Evolutionary conservation across 495 filamentous ascomycete species (phyloP), one percentile per base, ranked within the genome.

Genomic region (Jackrogersella multiformis): DNA sequence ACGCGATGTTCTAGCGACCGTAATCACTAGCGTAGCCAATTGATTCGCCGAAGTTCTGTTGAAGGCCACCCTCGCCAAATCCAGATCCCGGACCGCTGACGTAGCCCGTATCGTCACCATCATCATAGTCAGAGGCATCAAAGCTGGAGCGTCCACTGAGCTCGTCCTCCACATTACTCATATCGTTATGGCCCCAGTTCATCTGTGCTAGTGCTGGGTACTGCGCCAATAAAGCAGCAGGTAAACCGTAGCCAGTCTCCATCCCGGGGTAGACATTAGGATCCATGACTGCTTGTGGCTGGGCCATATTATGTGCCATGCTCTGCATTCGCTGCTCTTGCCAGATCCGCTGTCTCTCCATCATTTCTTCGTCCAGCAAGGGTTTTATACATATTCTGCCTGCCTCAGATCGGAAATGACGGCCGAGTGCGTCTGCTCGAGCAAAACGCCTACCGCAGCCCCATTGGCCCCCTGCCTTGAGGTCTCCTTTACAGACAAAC

Each of bases 381-480:
- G 95, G 93, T 68, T 96, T 97, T 77, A 99, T 99, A 75, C 95
- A 99, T 41, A 97, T 91, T 4, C 95, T 87, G 8, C 95, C 95
- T 2, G 95, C 96, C 79, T 99, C 95, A 10, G 91, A 94, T 48
- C 95, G 85, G 85, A 99, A 99, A 76, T 99, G 95, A n/a, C 95
- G 88, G 13, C 95, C 95, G 2, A 99, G 82, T 1, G 96, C 95
- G 77, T 99, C 95, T 6, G 95, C 95, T 56, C 95, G 92, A 1
- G 95, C 95, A 75, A 99, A 99, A 8, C 93, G 85, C 24, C 95
- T 89, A 10, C 92, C 92, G 70, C 95, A 99, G 44, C 95, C 95
- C 95, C 95, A 99, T 56, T 88, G 86, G 5, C 87, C 87, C 28
- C 87, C 88, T n/a, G 85, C 83, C 59, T 93, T 91, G 9, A 99